phyloP scores from a whole-genome alignment of 2,329 filamentous ascomycete genomes.

The Fusarium temperatum region DNA sequence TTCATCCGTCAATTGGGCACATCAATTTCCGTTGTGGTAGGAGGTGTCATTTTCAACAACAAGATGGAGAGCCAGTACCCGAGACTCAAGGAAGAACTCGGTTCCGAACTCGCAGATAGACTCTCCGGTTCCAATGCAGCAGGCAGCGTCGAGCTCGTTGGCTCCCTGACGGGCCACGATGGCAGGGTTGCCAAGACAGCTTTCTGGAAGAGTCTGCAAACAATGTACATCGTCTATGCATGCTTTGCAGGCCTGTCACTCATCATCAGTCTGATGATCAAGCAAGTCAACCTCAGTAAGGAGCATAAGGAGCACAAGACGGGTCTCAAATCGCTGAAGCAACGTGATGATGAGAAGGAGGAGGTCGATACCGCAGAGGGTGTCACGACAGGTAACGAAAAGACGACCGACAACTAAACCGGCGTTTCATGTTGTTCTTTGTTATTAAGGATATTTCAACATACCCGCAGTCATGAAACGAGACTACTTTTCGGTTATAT shows the following conservation, averaged over 20 bases:
- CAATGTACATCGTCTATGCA: constrained; percentile 68
- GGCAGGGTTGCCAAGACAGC: constrained; percentile 54
- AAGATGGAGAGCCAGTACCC: constrained; percentile 67
- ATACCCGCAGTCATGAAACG: neutral
- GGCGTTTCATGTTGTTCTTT: neutral
- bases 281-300: constrained; percentile 61
- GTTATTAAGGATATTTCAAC: neutral
- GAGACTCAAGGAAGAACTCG: constrained; percentile 59
- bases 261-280: constrained; percentile 57
- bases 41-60: constrained; percentile 83
- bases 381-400: constrained; percentile 8
- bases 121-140: constrained; percentile 69
- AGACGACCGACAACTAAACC: constrained; percentile 22
- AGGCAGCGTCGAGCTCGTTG: constrained; percentile 67
- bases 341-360: constrained; percentile 38
- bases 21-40: constrained; percentile 74
- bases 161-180: constrained; percentile 57
- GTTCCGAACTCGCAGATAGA: constrained; percentile 56
- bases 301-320: constrained; percentile 68
- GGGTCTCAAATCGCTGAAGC: constrained; percentile 57
- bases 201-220: constrained; percentile 60
- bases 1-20: constrained; percentile 76
- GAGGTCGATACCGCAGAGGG: constrained; percentile 2
- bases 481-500: neutral
- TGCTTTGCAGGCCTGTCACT: constrained; percentile 59